Evolutionary conservation across 169 alveolate genomes (phyloP), one percentile per base, ranked within the genome.

Genomic region (Condylostoma magnum): DNA sequence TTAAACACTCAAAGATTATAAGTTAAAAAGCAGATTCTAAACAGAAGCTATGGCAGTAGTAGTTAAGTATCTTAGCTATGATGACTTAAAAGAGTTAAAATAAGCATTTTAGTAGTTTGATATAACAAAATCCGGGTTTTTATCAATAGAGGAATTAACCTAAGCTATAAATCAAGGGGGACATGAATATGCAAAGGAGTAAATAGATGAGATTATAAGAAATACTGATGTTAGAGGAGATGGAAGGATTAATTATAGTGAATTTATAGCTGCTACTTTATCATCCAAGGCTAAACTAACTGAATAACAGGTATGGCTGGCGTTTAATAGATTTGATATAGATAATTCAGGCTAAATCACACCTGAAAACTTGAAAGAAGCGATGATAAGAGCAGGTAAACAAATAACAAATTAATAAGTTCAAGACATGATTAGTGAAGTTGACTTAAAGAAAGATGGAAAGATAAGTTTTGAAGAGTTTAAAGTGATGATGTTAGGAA

Each of bases 221-320:
- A 34, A 65, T 52, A 65, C 77, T 34, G 90, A 84, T 28, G 60
- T 58, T 33, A 70, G 76, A 31, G 77, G 80, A 27, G 90, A 86
- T 25, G 89, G 89, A 46, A 57, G 60, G 48, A 75, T 87, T 27
- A 79, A 87, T 53, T 87, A 87, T 74, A 82, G 82, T 54, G 91
- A 84, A 56, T 87, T 87, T 70, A 55, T 87, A 18, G 82, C 86
- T 15, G 90, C 90, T 12, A 68, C 89, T 48, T 50, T 79, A 15
- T 82, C 80, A 48, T 77, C 69, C 47, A 76, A 72, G 41, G 69
- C 51, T 44, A 63, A 71, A 20, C 34, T 76, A 34, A 80, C 82
- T 2, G 69, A 68, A 6, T 82, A 78, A 6, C 75, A 63, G 15
- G 56, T 83, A 33, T 54, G 60, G 55, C 75, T 77, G 52, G 94